Evolutionary conservation across 2,329 filamentous ascomycete species (phyloP).

Genomic region (Penicillium frequentans): DNA sequence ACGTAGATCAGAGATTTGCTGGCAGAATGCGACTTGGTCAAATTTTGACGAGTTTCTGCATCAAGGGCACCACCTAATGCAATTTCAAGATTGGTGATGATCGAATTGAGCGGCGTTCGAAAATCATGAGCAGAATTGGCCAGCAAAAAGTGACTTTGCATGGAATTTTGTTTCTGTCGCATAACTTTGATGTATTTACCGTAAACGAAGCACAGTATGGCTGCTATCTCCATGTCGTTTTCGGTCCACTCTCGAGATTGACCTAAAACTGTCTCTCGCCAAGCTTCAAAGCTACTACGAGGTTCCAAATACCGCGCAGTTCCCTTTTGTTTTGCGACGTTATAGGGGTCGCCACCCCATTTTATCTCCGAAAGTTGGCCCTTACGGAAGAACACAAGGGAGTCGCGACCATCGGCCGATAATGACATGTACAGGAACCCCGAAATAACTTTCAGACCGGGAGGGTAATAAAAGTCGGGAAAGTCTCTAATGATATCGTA

Average conservation of each 20-base stretch:
- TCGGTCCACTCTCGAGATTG: constrained; percentile 87
- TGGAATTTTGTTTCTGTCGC: constrained; percentile 81
- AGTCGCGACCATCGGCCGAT: constrained; percentile 72
- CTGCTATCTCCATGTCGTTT: constrained; percentile 84
- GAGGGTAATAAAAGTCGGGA: constrained; percentile 74
- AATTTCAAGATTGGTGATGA: constrained; percentile 93
- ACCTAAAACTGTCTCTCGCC: constrained; percentile 77
- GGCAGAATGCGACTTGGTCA: constrained; percentile 81
- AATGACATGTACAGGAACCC: constrained; percentile 81
- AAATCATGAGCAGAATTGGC: constrained; percentile 92
- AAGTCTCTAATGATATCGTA: constrained; percentile 76
- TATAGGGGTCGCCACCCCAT: constrained; percentile 60
- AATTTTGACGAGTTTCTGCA: constrained; percentile 77
- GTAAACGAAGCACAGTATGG: constrained; percentile 83
- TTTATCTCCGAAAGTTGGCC: constrained; percentile 79
- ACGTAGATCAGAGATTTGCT: constrained; percentile 92
- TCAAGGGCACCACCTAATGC: constrained; percentile 75
- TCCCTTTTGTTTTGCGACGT: constrained; percentile 72
- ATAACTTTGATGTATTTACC: constrained; percentile 90
- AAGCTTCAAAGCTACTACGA: constrained; percentile 75
- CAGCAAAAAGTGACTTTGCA: constrained; percentile 79
- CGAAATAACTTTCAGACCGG: constrained; percentile 75
- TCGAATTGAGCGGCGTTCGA: constrained; percentile 84
- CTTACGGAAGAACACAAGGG: constrained; percentile 85
- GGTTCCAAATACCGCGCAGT: constrained; percentile 75